Base-by-base conservation (phyloP, 768 basidiomycete species). In the Polyporus arcularius region DNA sequence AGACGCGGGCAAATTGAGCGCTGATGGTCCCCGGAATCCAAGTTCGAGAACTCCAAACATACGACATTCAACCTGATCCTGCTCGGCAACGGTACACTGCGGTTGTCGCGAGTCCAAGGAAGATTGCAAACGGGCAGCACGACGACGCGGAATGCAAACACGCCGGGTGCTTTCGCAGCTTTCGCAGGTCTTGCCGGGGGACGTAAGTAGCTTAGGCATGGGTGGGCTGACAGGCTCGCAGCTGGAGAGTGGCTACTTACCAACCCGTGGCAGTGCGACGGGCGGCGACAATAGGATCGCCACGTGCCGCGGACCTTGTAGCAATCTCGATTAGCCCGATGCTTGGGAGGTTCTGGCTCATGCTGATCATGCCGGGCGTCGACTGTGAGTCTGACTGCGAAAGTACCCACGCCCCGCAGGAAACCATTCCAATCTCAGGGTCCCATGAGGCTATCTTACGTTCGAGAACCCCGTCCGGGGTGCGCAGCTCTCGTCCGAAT, bases 291-390 rank as follows among this genome's bases (percentile, higher is more conserved):
- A 49, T 49, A 46, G 49, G 12, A 12, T 14, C 4, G 32, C 55
- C 60, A 61, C 60, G 60, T 61, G 60, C 18, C 7, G 32, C 42
- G 42, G 59, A 43, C 55, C 60, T 56, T 61, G 60, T 55, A 41
- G 50, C 21, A n/a, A 48, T 61, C 55, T 56, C 60, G 55, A 60
- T 56, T 46, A 32, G 55, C 60, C 55, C 55, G 60, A 41, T 59
- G 58, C 46, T 42, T 26, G 21, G 21, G 21, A 26, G 21, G 35
- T 35, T 35, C 50, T 52, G 35, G 45, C 57, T 58, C 46, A 26
- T 47, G 50, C 48, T 52, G 49, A 51, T 58, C 50, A 10, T 26
- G 31, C 42, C 35, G 42, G 40, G 5, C 51, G 50, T 53, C 35
- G 52, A 52, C 42, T 52, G 42, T n/a, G 48, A 41, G 30, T 43